Base-by-base conservation (phyloP, 1,284 basidiomycete genomes). In the Takashimella koratensis region DNA sequence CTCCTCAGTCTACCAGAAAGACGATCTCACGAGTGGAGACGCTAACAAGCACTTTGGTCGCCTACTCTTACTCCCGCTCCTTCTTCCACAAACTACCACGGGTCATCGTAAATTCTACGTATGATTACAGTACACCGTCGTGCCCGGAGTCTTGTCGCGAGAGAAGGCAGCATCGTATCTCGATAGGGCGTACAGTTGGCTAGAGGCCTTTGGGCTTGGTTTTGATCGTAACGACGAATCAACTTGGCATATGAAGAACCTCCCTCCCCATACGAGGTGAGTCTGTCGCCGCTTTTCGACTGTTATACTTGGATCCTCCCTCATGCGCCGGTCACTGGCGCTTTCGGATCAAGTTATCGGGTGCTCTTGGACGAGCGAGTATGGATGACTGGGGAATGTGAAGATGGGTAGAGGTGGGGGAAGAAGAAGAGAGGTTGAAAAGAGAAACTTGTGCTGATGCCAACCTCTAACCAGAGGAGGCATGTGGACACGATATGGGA, bases 51-150 rank as follows among this genome's bases (percentile, higher is more conserved):
- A n/a, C n/a, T n/a, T n/a, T n/a, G n/a, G n/a, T n/a, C n/a, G n/a
- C n/a, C n/a, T n/a, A n/a, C n/a, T n/a, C n/a, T n/a, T n/a, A n/a
- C n/a, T n/a, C n/a, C n/a, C n/a, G n/a, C n/a, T n/a, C n/a, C n/a
- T n/a, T n/a, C n/a, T n/a, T n/a, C n/a, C n/a, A n/a, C n/a, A n/a
- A n/a, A n/a, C n/a, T n/a, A n/a, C n/a, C n/a, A n/a, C n/a, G n/a
- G n/a, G n/a, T n/a, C n/a, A n/a, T n/a, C n/a, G n/a, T n/a, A n/a
- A n/a, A n/a, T n/a, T n/a, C n/a, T n/a, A n/a, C n/a, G n/a, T n/a
- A n/a, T n/a, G n/a, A n/a, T n/a, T n/a, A n/a, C n/a, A 67, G 67
- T 78, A 63, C 57, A 64, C 68, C n/a, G 66, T 78, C 47, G 68
- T 77, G 21, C 65, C 63, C 26, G 56, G 58, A 45, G 76, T 68